Base-by-base conservation (phyloP, 2,329 filamentous ascomycete genomes). In the Penicillium italicum region DNA sequence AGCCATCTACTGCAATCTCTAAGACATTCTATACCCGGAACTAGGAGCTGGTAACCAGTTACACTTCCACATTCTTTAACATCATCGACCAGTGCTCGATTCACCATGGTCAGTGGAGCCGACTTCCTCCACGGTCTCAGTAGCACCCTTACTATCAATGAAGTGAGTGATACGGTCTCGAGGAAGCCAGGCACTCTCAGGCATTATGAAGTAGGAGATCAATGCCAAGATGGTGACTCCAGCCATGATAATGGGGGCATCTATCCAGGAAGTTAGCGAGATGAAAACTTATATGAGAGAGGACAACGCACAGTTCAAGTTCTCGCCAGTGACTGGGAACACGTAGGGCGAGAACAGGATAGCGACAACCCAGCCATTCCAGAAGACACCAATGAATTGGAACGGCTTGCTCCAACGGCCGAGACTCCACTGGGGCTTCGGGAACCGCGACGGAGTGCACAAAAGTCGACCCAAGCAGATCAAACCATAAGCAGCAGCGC, bases 211-310 rank as follows among this genome's bases (percentile, higher is more conserved):
- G 73, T 78, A 80, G 9, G 78, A 79, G 22, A 78, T 53, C 16
- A 80, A 49, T 0, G 78, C 79, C 37, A 81, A 70, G 33, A 81
- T 74, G 0, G 79, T 82, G 4, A 80, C 77, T 1, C 69, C 72
- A 3, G 64, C 76, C 77, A 82, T 80, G 55, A 81, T 81, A 12
- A 81, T 77, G 0, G 79, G 79, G 0, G 79, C 79, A 58, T 78
- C 75, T 77, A 48, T 24, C 36, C 2, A 31, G 16, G 28, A 4
- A 11, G 16, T 63, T 48, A 64, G 58, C 38, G 7, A 33, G 10
- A 18, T 22, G 4, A 30, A 44, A 20, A 28, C 1, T 2, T 7
- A 22, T 30, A 5, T 28, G 16, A 33, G 18, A 20, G 20, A 11
- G 37, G 18, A 22, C 5, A 42, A 63, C 72, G 62, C 55, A 70